These are phyloP conservation scores for Endothia cerciana DNA, from an alignment of 2,329 filamentous ascomycete species.

Conservation along the genomic window DNA sequence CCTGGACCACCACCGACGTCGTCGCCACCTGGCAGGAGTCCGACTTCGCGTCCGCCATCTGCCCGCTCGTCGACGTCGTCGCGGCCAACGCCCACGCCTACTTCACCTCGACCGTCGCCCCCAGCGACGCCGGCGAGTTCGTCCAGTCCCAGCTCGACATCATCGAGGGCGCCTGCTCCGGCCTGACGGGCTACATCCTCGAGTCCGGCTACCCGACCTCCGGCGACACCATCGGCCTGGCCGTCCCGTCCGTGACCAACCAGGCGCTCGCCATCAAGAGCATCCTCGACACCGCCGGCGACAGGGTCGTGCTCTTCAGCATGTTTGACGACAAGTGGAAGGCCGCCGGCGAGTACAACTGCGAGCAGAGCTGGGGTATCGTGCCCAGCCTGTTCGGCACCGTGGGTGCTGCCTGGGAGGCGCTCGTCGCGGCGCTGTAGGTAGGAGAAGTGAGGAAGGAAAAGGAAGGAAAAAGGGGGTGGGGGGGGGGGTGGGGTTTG, in stretches of 20 bases:
- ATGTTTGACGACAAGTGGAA: conserved; percentile 85
- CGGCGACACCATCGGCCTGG: conserved; percentile 72
- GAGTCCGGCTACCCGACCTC: conserved; percentile 87
- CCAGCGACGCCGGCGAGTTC: conserved; percentile 74
- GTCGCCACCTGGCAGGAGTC: conserved; percentile 74
- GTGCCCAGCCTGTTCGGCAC: conserved; percentile 55
- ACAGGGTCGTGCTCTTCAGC: conserved; percentile 79
- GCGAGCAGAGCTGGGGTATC: conserved; percentile 80
- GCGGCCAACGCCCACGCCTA: conserved; percentile 91
- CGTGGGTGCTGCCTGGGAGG: conserved; percentile 18
- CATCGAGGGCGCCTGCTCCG: conserved; percentile 70
- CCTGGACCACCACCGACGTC: conserved; percentile 84
- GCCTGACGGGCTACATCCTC: conserved; percentile 76
- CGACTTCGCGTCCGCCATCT: conserved; percentile 63
- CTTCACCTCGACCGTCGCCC: conserved; percentile 76
- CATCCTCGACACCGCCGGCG: conserved; percentile 69
- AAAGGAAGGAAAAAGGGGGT: not conserved
- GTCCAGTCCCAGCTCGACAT: conserved; percentile 73
- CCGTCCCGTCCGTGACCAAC: conserved; percentile 67
- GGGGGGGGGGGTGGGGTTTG: too few species aligned
- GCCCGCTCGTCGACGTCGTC: conserved; percentile 74
- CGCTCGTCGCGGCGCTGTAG: conserved; percentile 9
- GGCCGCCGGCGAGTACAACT: conserved; percentile 65
- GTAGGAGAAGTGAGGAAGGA: not conserved
- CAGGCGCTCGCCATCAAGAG: conserved; percentile 74